Percentiles rank a stretch among this genome's conserved stretches.
phyloP scores from a whole-genome alignment of 1,284 basidiomycete genomes.

The Leucoagaricus sp. region DNA sequence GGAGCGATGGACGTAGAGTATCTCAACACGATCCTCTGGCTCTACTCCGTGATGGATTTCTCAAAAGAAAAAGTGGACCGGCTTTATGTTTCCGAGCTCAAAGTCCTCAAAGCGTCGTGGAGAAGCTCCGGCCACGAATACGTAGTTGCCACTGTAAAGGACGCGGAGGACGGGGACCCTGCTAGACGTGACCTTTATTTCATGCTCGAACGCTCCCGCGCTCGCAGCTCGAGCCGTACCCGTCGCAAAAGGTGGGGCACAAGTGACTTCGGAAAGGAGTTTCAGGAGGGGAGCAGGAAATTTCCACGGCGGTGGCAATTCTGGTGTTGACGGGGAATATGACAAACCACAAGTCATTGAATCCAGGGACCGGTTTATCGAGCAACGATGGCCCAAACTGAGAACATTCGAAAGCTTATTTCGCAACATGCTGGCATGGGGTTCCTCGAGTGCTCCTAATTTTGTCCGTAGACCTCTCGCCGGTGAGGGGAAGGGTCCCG shows the following conservation, averaged over 20 bases:
- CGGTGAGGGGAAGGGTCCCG: background rate
- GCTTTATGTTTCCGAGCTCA: conserved; percentile 6
- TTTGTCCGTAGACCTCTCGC: conserved; percentile 1
- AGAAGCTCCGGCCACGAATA: conserved; percentile 7
- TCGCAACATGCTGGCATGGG: background rate
- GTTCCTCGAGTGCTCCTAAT: background rate
- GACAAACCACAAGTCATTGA: background rate
- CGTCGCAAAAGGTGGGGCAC: conserved; percentile 2
- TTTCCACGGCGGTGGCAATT: background rate
- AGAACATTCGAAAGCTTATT: background rate
- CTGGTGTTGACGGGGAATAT: background rate
- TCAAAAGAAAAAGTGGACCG: background rate
- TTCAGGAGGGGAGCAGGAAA: background rate
- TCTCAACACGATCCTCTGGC: conserved; percentile 7
- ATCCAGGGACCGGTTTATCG: background rate
- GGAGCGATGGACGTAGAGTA: conserved; percentile 1
- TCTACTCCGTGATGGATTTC: background rate
- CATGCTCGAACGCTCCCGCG: conserved; percentile 4
- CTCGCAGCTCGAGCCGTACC: background rate
- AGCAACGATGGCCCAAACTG: background rate
- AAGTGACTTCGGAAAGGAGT: background rate
- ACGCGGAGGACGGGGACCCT: background rate
- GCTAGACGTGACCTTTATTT: background rate
- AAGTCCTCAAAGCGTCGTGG: conserved; percentile 3
- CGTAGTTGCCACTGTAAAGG: background rate